Conservation (phyloP, 495 filamentous ascomycete genomes). For the Annulohypoxylon maeteangense region DNA sequence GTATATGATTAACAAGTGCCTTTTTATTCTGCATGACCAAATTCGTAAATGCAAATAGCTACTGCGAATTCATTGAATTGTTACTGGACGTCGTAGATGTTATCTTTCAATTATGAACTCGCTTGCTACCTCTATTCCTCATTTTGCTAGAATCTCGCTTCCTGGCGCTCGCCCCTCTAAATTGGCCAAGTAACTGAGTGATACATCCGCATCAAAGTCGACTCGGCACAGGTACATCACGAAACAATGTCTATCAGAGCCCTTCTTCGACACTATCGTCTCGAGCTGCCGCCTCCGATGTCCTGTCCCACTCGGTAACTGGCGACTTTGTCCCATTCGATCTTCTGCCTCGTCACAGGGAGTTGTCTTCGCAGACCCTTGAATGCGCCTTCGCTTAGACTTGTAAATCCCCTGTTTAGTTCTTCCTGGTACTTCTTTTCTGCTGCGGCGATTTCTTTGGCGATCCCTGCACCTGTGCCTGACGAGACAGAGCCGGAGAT, state of each 20-base stretch:
- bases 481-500: slow-evolving; percentile 68
- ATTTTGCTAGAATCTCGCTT: slow-evolving; percentile 1
- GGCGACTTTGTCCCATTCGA: slow-evolving; percentile 99
- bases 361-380: slow-evolving; percentile 92
- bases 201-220: slow-evolving; percentile 6
- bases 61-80: neutral
- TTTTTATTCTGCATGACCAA: too few relatives aligned
- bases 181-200: slow-evolving; percentile 9
- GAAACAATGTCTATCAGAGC: slow-evolving; percentile 1
- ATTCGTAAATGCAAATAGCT: too few relatives aligned
- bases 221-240: neutral
- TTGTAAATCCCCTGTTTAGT: slow-evolving; percentile 87
- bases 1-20: too few relatives aligned
- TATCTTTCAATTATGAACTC: neutral
- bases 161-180: slow-evolving; percentile 1
- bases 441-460: slow-evolving; percentile 75
- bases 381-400: slow-evolving; percentile 91
- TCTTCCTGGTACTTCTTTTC: slow-evolving; percentile 98
- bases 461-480: slow-evolving; percentile 72
- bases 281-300: slow-evolving; percentile 67
- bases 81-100: neutral
- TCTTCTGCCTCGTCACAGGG: slow-evolving; percentile 96
- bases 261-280: slow-evolving; percentile 49
- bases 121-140: slow-evolving; percentile 7
- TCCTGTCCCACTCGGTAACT: slow-evolving; percentile 87